Percentiles rank a stretch among this genome's conserved stretches.
These are phyloP conservation scores for Boletellus deceptivus DNA, from an alignment of 1,284 basidiomycete species.

Conservation along the genomic window DNA sequence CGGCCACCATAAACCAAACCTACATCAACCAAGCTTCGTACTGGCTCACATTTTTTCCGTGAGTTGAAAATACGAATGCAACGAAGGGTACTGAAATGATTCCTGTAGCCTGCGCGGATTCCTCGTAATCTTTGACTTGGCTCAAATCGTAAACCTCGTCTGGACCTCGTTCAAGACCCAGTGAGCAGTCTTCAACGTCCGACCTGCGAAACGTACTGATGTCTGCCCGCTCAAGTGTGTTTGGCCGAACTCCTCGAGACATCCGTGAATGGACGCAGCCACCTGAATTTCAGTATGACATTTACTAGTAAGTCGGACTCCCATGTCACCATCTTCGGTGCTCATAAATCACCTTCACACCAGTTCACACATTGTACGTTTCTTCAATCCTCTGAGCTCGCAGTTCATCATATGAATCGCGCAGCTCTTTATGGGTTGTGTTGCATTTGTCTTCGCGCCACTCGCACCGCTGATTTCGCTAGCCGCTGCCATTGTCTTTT, in stretches of 20 bases:
- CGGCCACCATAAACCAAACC: slow-evolving; percentile 70
- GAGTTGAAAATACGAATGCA: slow-evolving; percentile 28
- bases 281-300: slow-evolving; percentile 86
- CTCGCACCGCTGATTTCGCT: slow-evolving; percentile 86
- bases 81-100: slow-evolving; percentile 10
- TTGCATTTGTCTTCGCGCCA: slow-evolving; percentile 89
- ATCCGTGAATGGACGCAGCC: slow-evolving; percentile 97
- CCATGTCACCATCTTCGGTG: neutral
- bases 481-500: slow-evolving; percentile 78
- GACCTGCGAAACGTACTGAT: neutral
- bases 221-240: slow-evolving; percentile 49
- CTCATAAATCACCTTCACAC: slow-evolving; percentile 5
- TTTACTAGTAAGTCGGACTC: slow-evolving; percentile 71
- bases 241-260: slow-evolving; percentile 95
- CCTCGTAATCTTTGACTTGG: slow-evolving; percentile 91
- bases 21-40: slow-evolving; percentile 85
- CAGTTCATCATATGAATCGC: slow-evolving; percentile 15
- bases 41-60: slow-evolving; percentile 95
- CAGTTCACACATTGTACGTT: slow-evolving; percentile 63
- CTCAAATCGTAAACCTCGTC: slow-evolving; percentile 90
- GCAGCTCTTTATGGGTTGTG: slow-evolving; percentile 82
- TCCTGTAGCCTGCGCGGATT: slow-evolving; percentile 79
- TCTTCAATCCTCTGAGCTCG: slow-evolving; percentile 11
- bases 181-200: slow-evolving; percentile 31
- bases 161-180: slow-evolving; percentile 83